A percentile compares a stretch with the other conserved stretches of the same genome.
These are phyloP conservation scores for Juncus inflexus DNA, from an alignment of 176 grass and related monocot species.

Conservation along the genomic window DNA sequence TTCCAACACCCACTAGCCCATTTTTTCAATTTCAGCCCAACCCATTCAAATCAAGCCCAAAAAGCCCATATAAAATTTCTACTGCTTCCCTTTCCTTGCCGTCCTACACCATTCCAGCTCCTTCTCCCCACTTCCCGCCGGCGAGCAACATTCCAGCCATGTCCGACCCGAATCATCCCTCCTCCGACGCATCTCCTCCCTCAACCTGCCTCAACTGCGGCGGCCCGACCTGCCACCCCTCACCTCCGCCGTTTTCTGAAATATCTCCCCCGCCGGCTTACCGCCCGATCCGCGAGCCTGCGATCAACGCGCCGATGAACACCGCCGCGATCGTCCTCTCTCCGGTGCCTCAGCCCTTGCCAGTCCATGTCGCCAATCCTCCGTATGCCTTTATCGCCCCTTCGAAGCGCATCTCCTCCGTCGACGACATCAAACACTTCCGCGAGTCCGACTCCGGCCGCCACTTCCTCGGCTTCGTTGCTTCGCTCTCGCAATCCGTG, in stretches of 20 bases:
- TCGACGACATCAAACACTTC: slow-evolving; percentile 63
- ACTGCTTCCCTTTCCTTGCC: too few species aligned
- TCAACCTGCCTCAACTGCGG: slow-evolving; percentile 44
- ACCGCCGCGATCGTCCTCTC: slow-evolving; percentile 68
- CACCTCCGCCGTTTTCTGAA: slow-evolving; percentile 46
- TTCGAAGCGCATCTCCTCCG: slow-evolving; percentile 48
- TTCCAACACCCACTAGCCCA: too few species aligned
- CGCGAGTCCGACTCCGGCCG: slow-evolving; percentile 54
- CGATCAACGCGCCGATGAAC: slow-evolving; percentile 81
- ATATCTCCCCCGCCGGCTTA: slow-evolving; percentile 79
- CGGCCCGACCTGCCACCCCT: slow-evolving; percentile 23
- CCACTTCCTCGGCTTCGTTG: slow-evolving; percentile 80
- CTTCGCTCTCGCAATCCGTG: slow-evolving; percentile 64
- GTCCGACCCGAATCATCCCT: slow-evolving; percentile 5
- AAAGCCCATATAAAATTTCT: too few species aligned
- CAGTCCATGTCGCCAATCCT: slow-evolving; percentile 33
- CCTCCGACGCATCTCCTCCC: slow-evolving; percentile 17
- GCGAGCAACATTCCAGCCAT: background rate
- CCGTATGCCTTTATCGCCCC: slow-evolving; percentile 53
- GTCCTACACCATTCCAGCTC: background rate
- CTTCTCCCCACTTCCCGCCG: background rate
- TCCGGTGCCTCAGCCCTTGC: slow-evolving; percentile 64
- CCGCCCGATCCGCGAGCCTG: slow-evolving; percentile 80
- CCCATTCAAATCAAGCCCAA: too few species aligned
- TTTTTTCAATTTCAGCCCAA: too few species aligned